A percentile compares a stretch with the other conserved stretches of the same genome.
phyloP scores from a whole-genome alignment of 106 monocot species.

The Acorus calamus region DNA sequence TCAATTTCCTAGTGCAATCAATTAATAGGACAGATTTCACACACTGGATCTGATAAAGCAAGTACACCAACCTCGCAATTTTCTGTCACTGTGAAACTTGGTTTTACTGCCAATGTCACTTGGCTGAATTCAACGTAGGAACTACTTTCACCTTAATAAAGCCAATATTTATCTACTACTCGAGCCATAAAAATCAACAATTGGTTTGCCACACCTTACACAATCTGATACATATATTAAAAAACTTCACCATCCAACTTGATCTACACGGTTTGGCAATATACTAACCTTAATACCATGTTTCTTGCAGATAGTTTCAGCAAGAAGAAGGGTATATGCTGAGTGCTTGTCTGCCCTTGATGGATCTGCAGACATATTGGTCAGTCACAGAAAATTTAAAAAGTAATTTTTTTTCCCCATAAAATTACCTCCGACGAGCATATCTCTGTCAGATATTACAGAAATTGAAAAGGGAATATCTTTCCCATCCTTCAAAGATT shows the following conservation, averaged over 20 bases:
- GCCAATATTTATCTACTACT: no score
- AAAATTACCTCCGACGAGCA: slow-evolving; percentile 72
- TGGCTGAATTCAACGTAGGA: no score
- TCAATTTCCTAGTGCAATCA: no score
- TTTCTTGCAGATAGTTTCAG: slow-evolving; percentile 81
- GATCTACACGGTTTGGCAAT: background rate
- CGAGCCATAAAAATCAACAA: no score
- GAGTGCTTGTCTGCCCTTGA: slow-evolving; percentile 86
- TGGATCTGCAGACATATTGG: slow-evolving; percentile 47
- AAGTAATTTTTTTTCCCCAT: background rate
- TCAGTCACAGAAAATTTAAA: slow-evolving; percentile 3
- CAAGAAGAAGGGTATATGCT: slow-evolving; percentile 92
- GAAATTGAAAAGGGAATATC: slow-evolving; percentile 68
- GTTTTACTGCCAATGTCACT: no score
- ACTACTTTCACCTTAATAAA: no score
- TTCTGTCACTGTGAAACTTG: no score
- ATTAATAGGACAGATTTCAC: no score
- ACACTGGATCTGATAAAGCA: no score
- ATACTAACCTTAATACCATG: slow-evolving; percentile 64
- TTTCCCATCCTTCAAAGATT: slow-evolving; percentile 34
- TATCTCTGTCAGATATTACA: slow-evolving; percentile 83
- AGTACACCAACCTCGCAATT: no score
- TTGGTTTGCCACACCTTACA: no score
- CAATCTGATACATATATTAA: no score
- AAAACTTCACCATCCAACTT: background rate